Base-by-base conservation (phyloP, 768 basidiomycete genomes). In the Suillus weaverae region DNA sequence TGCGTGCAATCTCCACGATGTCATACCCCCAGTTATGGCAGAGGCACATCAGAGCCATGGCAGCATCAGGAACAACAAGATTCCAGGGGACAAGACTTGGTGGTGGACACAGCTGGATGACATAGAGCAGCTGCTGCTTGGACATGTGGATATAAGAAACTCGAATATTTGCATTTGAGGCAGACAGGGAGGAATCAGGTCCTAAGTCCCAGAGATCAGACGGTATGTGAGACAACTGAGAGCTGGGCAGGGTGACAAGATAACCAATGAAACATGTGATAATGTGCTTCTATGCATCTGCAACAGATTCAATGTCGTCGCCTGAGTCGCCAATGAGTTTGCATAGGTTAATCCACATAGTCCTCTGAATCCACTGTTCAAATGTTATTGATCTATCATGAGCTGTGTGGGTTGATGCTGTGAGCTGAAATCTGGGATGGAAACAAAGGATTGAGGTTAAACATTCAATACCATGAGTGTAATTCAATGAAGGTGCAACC, bases 151-250 rank as follows among this genome's bases (percentile, higher is more conserved):
- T 38, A 38, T 38, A 38, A 13, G 36, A 38, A 38, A 38, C 36
- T 13, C 4, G 36, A 38, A 38, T 39, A 16, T 39, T 14, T 16
- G 39, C 39, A 39, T 38, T 38, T 2, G 11, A 38, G 36, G 11
- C 36, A 8, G 36, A 38, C 10, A 38, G 36, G 11, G 36, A 38
- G 36, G 36, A 2, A 13, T 44, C 30, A 46, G 39, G 30, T 22
- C 38, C 36, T 20, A 61, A n/a, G n/a, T 61, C 36, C 43, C 38
- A 61, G 18, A 61, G 43, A 61, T 61, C 60, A 11, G 39, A 5
- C 5, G 41, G 30, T 11, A 50, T 50, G 11, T 50, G 11, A 9
- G 22, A 26, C 26, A 50, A 50, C 13, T 50, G 22, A 26, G 48
- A 50, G 13, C 13, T 4, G 22, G 22, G 26, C 1, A 50, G 4